Evolutionary conservation across 257 asterid species (phyloP).

Genomic region (Solanum clarkiae): DNA sequence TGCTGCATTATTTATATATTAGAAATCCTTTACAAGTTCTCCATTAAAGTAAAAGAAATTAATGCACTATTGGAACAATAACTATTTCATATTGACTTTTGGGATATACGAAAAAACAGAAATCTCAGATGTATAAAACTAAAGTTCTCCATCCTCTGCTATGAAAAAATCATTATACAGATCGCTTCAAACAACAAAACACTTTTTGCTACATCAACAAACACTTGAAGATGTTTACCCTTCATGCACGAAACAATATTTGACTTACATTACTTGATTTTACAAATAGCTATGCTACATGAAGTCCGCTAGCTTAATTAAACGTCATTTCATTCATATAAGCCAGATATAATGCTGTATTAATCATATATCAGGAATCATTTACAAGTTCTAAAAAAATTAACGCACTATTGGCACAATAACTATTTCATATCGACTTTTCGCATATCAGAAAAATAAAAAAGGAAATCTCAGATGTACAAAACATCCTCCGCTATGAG

Average conservation of each 20-base stretch:
- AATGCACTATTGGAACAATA: neutral
- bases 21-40: neutral
- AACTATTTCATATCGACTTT: neutral
- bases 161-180: neutral
- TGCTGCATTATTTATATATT: neutral
- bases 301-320: neutral
- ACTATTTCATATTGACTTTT: neutral
- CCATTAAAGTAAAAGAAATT: neutral
- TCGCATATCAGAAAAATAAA: neutral
- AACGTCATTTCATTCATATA: neutral
- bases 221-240: too few species aligned
- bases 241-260: neutral
- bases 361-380: neutral
- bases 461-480: neutral
- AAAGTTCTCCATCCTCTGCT: neutral
- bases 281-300: neutral
- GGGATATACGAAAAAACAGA: neutral
- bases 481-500: neutral
- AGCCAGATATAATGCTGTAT: neutral
- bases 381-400: neutral
- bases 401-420: neutral
- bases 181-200: too few species aligned
- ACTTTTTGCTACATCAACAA: too few species aligned
- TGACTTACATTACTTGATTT: too few species aligned
- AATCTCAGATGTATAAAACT: neutral